Evolutionary conservation across 78 protist species (phyloP).

Genomic region (Polysphondylium violaceum): DNA sequence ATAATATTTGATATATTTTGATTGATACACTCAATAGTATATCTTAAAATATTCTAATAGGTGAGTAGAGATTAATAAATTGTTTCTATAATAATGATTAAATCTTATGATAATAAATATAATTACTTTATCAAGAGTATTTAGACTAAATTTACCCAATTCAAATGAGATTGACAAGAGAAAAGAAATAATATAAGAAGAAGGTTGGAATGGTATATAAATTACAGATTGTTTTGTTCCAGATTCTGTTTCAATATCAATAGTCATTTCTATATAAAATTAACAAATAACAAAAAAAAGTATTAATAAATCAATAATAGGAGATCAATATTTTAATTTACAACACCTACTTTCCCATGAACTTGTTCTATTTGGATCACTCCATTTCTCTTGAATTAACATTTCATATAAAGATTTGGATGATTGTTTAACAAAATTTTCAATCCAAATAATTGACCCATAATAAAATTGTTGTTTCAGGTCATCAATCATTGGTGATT

Average conservation of each 20-base stretch:
- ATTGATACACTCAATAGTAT: neutral
- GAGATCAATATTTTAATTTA: no score
- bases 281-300: neutral
- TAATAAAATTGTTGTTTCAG: conserved; percentile 33
- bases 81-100: neutral
- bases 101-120: neutral
- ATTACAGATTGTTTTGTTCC: neutral
- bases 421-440: neutral
- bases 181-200: conserved; percentile 25
- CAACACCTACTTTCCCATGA: conserved; percentile 62
- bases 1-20: conserved; percentile 24
- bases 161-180: conserved; percentile 41
- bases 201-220: conserved; percentile 57
- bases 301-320: neutral
- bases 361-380: conserved; percentile 5
- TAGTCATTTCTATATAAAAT: neutral
- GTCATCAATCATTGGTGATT: conserved; percentile 7
- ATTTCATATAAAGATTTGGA: neutral
- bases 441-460: conserved; percentile 64
- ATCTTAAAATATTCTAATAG: conserved; percentile 30
- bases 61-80: neutral
- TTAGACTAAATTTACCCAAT: conserved; percentile 33
- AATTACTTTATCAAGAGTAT: conserved; percentile 50
- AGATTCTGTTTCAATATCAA: conserved; percentile 9
- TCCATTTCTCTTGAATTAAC: conserved; percentile 26